Conservation (phyloP, 164 flowering plant genomes). For the Hamamelis virginiana region DNA sequence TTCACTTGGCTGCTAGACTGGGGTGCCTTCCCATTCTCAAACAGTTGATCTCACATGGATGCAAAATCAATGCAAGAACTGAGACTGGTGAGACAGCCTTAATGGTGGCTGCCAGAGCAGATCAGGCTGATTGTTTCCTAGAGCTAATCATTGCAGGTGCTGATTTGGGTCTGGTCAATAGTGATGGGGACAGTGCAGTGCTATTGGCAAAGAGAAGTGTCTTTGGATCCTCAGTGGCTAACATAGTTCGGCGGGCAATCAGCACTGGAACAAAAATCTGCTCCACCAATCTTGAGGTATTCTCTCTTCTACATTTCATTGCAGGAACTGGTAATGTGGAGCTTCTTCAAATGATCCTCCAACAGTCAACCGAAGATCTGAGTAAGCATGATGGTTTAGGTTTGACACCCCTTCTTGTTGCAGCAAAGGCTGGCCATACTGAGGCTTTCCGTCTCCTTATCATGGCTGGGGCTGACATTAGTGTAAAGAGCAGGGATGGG, state of each 20-base stretch:
- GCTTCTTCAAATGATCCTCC: conserved; percentile 7
- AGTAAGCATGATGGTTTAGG: conserved; percentile 10
- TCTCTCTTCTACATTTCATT: conserved; percentile 12
- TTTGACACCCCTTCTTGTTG: conserved; percentile 12
- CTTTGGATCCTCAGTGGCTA: conserved; percentile 9
- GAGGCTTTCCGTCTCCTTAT: conserved; percentile 12
- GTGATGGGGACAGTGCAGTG: conserved; percentile 7
- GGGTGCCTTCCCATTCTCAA: conserved; percentile 11
- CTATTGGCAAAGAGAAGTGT: conserved; percentile 15
- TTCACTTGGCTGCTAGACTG: conserved; percentile 16
- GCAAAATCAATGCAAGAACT: conserved; percentile 9
- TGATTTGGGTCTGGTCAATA: conserved; percentile 13
- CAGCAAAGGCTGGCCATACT: conserved; percentile 11
- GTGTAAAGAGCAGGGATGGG: conserved; percentile 9
- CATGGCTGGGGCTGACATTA: conserved; percentile 6
- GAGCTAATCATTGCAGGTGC: conserved; percentile 14
- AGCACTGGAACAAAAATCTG: background rate
- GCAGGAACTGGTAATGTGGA: conserved; percentile 7
- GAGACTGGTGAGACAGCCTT: conserved; percentile 13
- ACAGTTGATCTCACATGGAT: conserved; percentile 6
- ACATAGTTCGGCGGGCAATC: background rate
- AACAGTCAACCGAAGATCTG: conserved; percentile 1
- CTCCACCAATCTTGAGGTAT: conserved; percentile 12
- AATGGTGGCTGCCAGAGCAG: conserved; percentile 15
- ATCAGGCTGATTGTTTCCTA: conserved; percentile 15